Evolutionary conservation across 2,329 filamentous ascomycete species (phyloP).

Genomic region (Plenodomus biglobosus): DNA sequence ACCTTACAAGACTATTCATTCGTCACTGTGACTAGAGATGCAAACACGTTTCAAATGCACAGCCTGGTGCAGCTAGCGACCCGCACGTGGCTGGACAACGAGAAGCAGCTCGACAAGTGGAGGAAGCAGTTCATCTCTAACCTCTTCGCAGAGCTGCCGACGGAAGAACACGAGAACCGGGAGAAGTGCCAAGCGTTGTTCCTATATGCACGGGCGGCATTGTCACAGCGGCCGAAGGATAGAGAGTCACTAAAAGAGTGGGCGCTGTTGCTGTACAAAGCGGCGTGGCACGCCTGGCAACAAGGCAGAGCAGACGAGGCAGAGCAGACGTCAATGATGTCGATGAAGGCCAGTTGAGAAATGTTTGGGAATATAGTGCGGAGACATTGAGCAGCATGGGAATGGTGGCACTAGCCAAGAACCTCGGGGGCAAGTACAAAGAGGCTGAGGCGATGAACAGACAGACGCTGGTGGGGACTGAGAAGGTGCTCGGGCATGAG

Average conservation of each 20-base stretch:
- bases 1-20: slow-evolving; percentile 45
- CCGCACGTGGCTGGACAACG: slow-evolving; percentile 18
- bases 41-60: slow-evolving; percentile 21
- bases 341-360: slow-evolving; percentile 1
- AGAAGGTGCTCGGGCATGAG: slow-evolving; percentile 5
- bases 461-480: neutral
- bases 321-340: neutral
- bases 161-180: slow-evolving; percentile 7
- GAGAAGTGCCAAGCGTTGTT: slow-evolving; percentile 9
- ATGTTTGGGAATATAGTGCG: slow-evolving; percentile 3
- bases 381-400: slow-evolving; percentile 3
- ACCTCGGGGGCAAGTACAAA: slow-evolving; percentile 1
- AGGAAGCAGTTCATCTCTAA: slow-evolving; percentile 5
- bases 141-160: slow-evolving; percentile 1
- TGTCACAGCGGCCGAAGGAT: neutral
- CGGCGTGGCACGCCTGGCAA: neutral
- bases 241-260: slow-evolving; percentile 1
- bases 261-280: slow-evolving; percentile 2
- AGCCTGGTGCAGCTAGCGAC: slow-evolving; percentile 21
- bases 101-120: slow-evolving; percentile 20
- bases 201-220: slow-evolving; percentile 10
- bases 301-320: slow-evolving; percentile 2
- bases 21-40: slow-evolving; percentile 24
- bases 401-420: neutral
- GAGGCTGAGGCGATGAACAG: slow-evolving; percentile 3